Percentiles rank a stretch among this genome's conserved stretches.
Evolutionary conservation across 2,329 filamentous ascomycete genomes (phyloP).

Genomic region (Drechslerella dactyloides): DNA sequence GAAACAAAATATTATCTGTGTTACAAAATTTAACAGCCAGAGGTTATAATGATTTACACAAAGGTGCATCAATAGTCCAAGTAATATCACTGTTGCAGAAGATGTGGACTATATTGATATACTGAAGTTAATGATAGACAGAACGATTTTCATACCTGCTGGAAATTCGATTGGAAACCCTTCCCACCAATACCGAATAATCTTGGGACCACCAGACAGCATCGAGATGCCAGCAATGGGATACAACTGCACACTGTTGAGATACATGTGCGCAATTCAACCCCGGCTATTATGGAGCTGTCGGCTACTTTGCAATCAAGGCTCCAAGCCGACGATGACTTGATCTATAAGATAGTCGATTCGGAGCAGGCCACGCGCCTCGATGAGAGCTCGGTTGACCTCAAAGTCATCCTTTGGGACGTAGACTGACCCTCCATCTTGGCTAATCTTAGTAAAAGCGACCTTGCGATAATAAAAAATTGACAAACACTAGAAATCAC

Average conservation of each 20-base stretch:
- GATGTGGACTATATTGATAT: conserved; percentile 56
- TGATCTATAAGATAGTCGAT: not conserved
- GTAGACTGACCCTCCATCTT: conserved; percentile 16
- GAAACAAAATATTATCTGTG: conserved; percentile 53
- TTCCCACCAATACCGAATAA: not conserved
- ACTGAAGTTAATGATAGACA: conserved; percentile 9
- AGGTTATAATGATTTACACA: conserved; percentile 23
- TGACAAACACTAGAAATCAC: conserved; percentile 4
- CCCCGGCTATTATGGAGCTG: not conserved
- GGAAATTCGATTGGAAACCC: conserved; percentile 8
- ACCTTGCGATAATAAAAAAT: not conserved
- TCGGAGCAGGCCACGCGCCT: not conserved
- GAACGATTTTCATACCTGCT: conserved; percentile 18
- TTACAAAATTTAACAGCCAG: conserved; percentile 4
- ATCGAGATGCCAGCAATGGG: not conserved
- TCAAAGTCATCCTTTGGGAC: conserved; percentile 34
- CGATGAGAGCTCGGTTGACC: not conserved
- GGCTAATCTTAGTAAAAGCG: not conserved
- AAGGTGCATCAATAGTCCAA: conserved; percentile 55
- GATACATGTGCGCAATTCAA: conserved; percentile 16
- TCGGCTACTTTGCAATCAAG: not conserved
- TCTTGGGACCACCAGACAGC: not conserved
- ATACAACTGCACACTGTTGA: not conserved
- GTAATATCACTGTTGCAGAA: conserved; percentile 55
- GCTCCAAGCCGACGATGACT: not conserved